Percentiles rank a stretch among this genome's conserved stretches.
Evolutionary conservation across 495 filamentous ascomycete species (phyloP).

Genomic region (Xylaria bambusicola): DNA sequence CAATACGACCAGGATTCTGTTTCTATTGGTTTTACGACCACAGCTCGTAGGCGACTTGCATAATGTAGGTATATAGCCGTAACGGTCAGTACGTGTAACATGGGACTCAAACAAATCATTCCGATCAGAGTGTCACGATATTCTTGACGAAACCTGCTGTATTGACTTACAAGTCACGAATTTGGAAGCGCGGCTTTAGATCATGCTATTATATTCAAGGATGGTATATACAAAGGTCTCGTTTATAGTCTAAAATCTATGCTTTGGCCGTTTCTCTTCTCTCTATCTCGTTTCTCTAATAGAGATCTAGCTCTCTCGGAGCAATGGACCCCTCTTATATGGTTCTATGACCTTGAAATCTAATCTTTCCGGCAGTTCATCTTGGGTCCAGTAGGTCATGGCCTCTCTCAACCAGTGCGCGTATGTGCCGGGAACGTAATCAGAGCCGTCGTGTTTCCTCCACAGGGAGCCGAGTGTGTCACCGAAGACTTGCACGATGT

Average conservation of each 20-base stretch:
- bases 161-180: too few relatives aligned
- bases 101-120: too few relatives aligned
- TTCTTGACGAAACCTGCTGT: too few relatives aligned
- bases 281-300: slow-evolving; percentile 9
- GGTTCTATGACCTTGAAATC: slow-evolving; percentile 39
- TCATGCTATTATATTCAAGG: neutral
- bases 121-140: too few relatives aligned
- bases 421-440: slow-evolving; percentile 47
- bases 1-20: too few relatives aligned
- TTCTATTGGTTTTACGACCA: too few relatives aligned
- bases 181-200: neutral
- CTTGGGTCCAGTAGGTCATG: slow-evolving; percentile 41
- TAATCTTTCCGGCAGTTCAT: slow-evolving; percentile 35
- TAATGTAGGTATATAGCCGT: too few relatives aligned
- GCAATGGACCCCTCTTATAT: slow-evolving; percentile 41
- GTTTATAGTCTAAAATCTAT: too few relatives aligned
- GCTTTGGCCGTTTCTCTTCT: too few relatives aligned
- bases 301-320: slow-evolving; percentile 30
- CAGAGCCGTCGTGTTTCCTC: slow-evolving; percentile 48
- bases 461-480: slow-evolving; percentile 50
- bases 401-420: slow-evolving; percentile 49
- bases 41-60: too few relatives aligned
- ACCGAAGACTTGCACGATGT: slow-evolving; percentile 47
- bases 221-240: neutral
- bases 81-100: too few relatives aligned